Evolutionary conservation across 169 alveolate genomes (phyloP), one percentile per base, ranked within the genome.

Genomic region (Plasmodium vivax): DNA sequence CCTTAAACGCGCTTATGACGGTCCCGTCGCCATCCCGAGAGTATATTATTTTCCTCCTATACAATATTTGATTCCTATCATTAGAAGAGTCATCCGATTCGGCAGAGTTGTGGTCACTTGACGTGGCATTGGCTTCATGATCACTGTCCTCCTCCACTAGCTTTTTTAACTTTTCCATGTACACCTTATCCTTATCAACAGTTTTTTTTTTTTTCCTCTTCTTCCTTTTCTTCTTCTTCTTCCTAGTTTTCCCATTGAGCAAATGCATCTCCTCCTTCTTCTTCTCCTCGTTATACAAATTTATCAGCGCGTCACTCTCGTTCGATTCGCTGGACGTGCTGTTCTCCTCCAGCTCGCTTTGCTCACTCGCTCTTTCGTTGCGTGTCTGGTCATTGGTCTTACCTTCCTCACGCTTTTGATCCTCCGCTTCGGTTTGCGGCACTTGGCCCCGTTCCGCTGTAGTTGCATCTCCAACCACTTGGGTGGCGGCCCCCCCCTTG

Each of bases 1-100:
- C 93, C 71, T 87, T 87, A 87, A 47, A 87, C 27, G 82, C 58
- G 16, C 72, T 87, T 54, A 74, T 87, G 5, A 77, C 23, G 7
- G 93, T 87, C 14, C 38, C 38, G 54, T 36, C 34, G 45, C 47
- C 54, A 36, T 84, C 54, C 30, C 62, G 54, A 14, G 93, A 47
- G 47, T 87, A 87, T 75, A 87, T 54, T 54, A 87, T 87, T 87
- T 87, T 87, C 68, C 93, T 74, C 81, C 72, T 87, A 87, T 87
- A 87, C 68, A 87, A 87, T 54, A 87, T 77, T 10, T 87, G 79
- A 77, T 87, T 87, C 38, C 81, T 87, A 68, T 56, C 75, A 74
- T 54, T 75, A 7, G 82, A 51, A 43, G 58, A 7, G 27, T 87
- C 88, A 74, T 77, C 56, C 30, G 77, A 68, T 38, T 75, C 79